These are phyloP conservation scores for Solanum clarkiae DNA, from an alignment of 257 asterid genomes.

Conservation along the genomic window DNA sequence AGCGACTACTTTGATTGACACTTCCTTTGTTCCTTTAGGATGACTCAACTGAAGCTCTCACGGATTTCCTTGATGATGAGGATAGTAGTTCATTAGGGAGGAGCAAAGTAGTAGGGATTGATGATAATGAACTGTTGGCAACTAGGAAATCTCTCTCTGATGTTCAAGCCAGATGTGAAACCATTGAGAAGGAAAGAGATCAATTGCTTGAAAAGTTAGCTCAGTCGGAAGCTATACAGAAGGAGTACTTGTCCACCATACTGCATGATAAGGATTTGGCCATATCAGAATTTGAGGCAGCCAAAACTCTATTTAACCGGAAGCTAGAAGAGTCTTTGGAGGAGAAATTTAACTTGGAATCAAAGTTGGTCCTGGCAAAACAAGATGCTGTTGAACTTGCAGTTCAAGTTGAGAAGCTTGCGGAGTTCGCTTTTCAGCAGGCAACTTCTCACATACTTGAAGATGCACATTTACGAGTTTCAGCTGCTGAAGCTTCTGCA, in stretches of 20 bases:
- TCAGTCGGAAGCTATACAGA: constrained; percentile 17
- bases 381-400: constrained; percentile 36
- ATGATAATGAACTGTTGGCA: constrained; percentile 12
- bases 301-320: constrained; percentile 18
- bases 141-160: constrained; percentile 14
- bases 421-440: constrained; percentile 29
- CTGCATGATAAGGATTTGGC: constrained; percentile 22
- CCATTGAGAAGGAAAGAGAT: constrained; percentile 18
- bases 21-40: constrained; percentile 10
- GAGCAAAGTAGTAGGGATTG: constrained; percentile 4
- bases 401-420: constrained; percentile 32
- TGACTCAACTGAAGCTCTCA: constrained; percentile 5
- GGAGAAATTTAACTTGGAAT: constrained; percentile 23
- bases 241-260: constrained; percentile 18
- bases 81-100: constrained; percentile 5
- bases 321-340: constrained; percentile 21
- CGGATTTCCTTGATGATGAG: constrained; percentile 14
- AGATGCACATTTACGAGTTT: constrained; percentile 26
- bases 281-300: constrained; percentile 25
- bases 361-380: constrained; percentile 30
- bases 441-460: constrained; percentile 31
- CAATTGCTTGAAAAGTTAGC: constrained; percentile 22
- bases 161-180: constrained; percentile 12
- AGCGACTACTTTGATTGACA: not conserved
- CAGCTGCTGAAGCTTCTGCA: constrained; percentile 31